Percentiles rank a stretch among this genome's conserved stretches.
These are phyloP conservation scores for Cyclanthera cordifolia DNA, from an alignment of 306 rosid genomes.

Conservation along the genomic window DNA sequence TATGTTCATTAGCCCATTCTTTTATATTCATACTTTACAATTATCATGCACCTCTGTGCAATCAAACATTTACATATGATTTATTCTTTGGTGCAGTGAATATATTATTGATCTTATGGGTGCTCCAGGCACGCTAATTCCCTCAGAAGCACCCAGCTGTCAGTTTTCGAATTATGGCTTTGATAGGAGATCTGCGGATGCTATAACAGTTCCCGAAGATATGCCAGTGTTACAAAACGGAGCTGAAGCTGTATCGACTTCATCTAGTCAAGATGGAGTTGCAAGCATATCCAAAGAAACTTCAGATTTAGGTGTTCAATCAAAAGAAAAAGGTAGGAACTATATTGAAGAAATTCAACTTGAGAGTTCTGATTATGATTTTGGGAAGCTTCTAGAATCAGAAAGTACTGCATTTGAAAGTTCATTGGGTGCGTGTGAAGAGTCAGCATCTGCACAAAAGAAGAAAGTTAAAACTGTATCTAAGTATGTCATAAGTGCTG, in stretches of 20 bases:
- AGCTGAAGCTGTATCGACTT: slow-evolving; percentile 25
- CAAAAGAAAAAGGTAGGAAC: slow-evolving; percentile 28
- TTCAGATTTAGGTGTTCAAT: slow-evolving; percentile 24
- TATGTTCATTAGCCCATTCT: neutral
- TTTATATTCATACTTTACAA: neutral
- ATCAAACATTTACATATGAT: slow-evolving; percentile 16
- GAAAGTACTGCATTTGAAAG: slow-evolving; percentile 29
- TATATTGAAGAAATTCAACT: slow-evolving; percentile 28
- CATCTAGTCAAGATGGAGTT: slow-evolving; percentile 27
- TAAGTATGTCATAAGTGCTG: slow-evolving; percentile 71
- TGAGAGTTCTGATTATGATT: slow-evolving; percentile 31
- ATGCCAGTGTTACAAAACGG: slow-evolving; percentile 24
- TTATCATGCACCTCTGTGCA: neutral
- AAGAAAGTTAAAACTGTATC: slow-evolving; percentile 79
- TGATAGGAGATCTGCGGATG: slow-evolving; percentile 51
- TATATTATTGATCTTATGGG: slow-evolving; percentile 97
- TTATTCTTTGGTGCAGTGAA: slow-evolving; percentile 62
- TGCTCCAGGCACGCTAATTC: slow-evolving; percentile 94
- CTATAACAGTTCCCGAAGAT: slow-evolving; percentile 35
- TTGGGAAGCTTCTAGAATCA: slow-evolving; percentile 29
- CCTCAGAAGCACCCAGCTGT: slow-evolving; percentile 83
- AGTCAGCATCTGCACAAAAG: slow-evolving; percentile 61
- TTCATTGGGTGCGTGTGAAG: slow-evolving; percentile 28
- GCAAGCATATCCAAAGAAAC: slow-evolving; percentile 37
- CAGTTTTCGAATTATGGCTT: slow-evolving; percentile 68